phyloP scores from a whole-genome alignment of 2,329 filamentous ascomycete genomes.

The Penicillium decumbens region DNA sequence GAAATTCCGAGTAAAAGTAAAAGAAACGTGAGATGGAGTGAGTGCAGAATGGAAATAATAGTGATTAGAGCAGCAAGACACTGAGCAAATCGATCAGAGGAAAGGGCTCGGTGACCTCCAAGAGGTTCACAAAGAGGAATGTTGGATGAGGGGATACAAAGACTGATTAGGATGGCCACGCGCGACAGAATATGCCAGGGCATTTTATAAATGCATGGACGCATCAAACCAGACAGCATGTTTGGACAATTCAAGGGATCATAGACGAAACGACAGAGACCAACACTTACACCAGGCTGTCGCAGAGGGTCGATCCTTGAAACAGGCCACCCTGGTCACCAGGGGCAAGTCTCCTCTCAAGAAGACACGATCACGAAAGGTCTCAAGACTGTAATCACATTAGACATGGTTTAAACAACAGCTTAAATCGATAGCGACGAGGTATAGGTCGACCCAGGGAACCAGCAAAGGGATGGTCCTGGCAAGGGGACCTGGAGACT shows the following conservation, averaged over 20 bases:
- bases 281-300: constrained; percentile 3
- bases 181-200: background rate
- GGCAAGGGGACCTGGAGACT: background rate
- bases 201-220: background rate
- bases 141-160: background rate
- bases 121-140: background rate
- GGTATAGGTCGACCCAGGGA: background rate
- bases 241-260: background rate
- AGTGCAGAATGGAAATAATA: background rate
- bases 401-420: background rate
- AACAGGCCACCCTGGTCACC: background rate
- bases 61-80: background rate
- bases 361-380: background rate
- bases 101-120: background rate
- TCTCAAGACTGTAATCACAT: background rate
- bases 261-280: background rate
- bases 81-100: background rate
- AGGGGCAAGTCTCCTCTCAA: background rate
- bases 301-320: background rate
- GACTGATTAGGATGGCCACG: background rate
- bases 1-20: background rate
- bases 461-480: background rate
- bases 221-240: background rate
- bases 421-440: background rate
- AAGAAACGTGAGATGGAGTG: background rate